Evolutionary conservation across 2,329 filamentous ascomycete species (phyloP), one percentile per base, ranked within the genome.

Genomic region (Didymella pinodella): DNA sequence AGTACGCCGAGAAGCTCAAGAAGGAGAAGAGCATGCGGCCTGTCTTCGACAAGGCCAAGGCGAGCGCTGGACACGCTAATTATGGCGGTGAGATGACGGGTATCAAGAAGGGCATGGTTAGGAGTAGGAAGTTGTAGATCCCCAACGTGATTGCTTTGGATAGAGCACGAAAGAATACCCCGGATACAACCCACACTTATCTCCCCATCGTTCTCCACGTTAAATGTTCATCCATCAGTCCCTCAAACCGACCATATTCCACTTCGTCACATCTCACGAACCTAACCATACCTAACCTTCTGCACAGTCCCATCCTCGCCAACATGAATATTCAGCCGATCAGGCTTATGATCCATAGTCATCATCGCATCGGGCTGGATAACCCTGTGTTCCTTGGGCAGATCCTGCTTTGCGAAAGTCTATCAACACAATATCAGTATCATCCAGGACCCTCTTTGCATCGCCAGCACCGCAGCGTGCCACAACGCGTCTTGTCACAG

Each of bases 1-100:
- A 92, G 87, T 99, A 88, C 77, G 93, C 96, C 75, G 90, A 93
- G 78, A 97, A 96, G 85, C 90, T 94, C 86, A 98, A 97, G 91
- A 97, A 98, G 85, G 80, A 98, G 74, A 88, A 87, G 71, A 94
- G 90, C 75, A 91, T 93, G 82, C 92, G 90, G 81, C 86, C 91
- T 8, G 84, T 92, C 14, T 98, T 93, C 82, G 92, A 93, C 79
- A 67, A 64, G 91, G 92, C 62, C 88, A 96, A 80, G 88, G 91
- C 68, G 87, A 86, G 73, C 90, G 92, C 72, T 90, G 93, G 53
- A 5, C 66, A 68, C 31, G 71, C 70, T 1, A 69, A 64, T 50
- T 99, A 99, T 81, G 87, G 87, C 65, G 95, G 95, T 81, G 95
- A 98, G 78, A 80, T 90, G 80, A 95, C 93, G 41, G 95, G 95